Percentiles rank a stretch among this genome's conserved stretches.
Evolutionary conservation across 306 rosid species (phyloP).

Genomic region (Acacia confusa): DNA sequence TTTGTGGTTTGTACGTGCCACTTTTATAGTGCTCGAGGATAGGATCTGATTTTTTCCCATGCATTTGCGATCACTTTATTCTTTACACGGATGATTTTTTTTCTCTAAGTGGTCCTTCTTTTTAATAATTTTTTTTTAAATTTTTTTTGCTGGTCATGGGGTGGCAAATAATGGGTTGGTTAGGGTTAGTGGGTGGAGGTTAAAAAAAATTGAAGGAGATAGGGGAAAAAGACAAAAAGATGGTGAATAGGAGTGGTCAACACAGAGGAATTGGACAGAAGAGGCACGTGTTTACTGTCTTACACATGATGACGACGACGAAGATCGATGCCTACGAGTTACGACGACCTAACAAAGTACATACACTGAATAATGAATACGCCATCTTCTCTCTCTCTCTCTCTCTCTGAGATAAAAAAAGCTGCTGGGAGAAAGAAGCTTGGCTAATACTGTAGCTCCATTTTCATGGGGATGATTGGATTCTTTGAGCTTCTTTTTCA

Average conservation of each 20-base stretch:
- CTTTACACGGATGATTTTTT: slow-evolving; percentile 37
- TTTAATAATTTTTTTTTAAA: background rate
- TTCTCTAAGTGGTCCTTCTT: slow-evolving; percentile 24
- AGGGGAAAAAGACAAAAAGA: background rate
- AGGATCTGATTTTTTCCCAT: slow-evolving; percentile 25
- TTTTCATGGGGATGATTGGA: background rate
- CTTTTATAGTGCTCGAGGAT: slow-evolving; percentile 45
- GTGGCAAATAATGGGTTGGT: background rate
- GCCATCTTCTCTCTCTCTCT: background rate
- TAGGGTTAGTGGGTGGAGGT: background rate
- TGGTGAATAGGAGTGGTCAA: background rate
- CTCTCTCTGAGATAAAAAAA: background rate
- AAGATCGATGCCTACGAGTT: slow-evolving; percentile 12
- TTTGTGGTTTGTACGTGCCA: slow-evolving; percentile 41
- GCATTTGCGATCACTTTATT: slow-evolving; percentile 38
- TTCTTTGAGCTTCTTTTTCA: slow-evolving; percentile 2
- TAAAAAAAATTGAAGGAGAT: background rate
- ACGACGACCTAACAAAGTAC: slow-evolving; percentile 1
- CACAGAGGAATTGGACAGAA: slow-evolving; percentile 7
- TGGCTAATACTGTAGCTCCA: background rate
- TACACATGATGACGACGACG: slow-evolving; percentile 5
- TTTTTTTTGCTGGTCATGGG: background rate
- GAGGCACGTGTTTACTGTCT: slow-evolving; percentile 24
- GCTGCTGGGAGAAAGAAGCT: background rate
- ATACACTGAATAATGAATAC: slow-evolving; percentile 15